Evolutionary conservation across 805 yeast species (phyloP).

Genomic region (Candida alai): DNA sequence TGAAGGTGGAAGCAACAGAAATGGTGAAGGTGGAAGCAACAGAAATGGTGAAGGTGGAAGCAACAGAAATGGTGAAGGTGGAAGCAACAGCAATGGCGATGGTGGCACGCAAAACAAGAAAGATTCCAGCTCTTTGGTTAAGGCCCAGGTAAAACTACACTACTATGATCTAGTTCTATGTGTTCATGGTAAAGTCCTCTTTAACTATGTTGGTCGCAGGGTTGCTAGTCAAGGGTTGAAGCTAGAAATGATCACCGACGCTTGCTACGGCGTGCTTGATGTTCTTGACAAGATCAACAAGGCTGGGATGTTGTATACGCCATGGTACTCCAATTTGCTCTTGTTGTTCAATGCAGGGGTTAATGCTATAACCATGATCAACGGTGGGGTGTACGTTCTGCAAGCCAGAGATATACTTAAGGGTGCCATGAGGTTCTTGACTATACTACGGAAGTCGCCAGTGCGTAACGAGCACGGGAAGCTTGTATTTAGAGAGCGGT

Average conservation of each 20-base stretch:
- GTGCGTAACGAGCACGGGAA: constrained; percentile 29
- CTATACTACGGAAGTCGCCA: constrained; percentile 23
- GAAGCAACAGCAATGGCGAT: constrained; percentile 4
- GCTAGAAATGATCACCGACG: constrained; percentile 25
- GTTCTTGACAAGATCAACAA: constrained; percentile 26
- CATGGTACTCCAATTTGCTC: constrained; percentile 52
- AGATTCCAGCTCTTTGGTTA: constrained; percentile 18
- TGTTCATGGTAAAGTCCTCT: constrained; percentile 33
- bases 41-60: constrained; percentile 3
- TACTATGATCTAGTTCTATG: constrained; percentile 34
- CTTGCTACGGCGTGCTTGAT: constrained; percentile 27
- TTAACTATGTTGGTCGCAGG: constrained; percentile 30
- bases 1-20: no score
- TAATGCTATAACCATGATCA: constrained; percentile 37
- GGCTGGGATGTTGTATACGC: constrained; percentile 31
- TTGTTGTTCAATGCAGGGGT: constrained; percentile 44
- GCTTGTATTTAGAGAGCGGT: constrained; percentile 28
- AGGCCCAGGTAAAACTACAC: constrained; percentile 36
- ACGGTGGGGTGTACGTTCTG: constrained; percentile 32
- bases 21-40: constrained; percentile 4
- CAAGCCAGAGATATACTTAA: constrained; percentile 22
- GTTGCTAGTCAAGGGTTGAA: constrained; percentile 28
- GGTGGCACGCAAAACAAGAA: no score
- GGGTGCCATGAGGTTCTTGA: constrained; percentile 21
- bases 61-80: background rate